Percentiles rank a stretch among this genome's conserved stretches.
Conservation (phyloP, 106 monocot species). For the Allium fistulosum region DNA sequence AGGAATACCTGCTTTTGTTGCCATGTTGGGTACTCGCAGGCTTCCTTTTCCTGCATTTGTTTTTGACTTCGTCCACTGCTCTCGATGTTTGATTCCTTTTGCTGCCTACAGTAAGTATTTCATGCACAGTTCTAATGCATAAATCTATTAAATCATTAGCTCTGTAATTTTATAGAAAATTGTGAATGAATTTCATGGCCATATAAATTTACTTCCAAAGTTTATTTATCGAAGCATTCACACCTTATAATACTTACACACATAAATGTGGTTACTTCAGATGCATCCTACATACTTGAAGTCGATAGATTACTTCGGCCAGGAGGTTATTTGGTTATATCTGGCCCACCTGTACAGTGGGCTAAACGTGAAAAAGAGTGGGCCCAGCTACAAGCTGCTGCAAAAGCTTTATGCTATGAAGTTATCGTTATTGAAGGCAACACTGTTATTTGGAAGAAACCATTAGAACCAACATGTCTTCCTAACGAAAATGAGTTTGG, state of each 20-base stretch:
- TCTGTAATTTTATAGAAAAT: no score
- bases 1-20: constrained; percentile 93
- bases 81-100: constrained; percentile 90
- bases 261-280: constrained; percentile 28
- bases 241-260: no score
- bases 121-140: neutral
- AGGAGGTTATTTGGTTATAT: constrained; percentile 85
- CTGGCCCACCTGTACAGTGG: constrained; percentile 94
- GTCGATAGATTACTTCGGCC: constrained; percentile 85
- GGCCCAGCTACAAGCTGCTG: constrained; percentile 63
- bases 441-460: constrained; percentile 95
- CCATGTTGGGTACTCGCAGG: constrained; percentile 76
- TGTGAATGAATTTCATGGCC: neutral
- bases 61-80: constrained; percentile 88
- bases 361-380: constrained; percentile 93
- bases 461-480: constrained; percentile 43
- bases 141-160: neutral
- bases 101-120: constrained; percentile 72
- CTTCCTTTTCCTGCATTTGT: constrained; percentile 84
- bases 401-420: constrained; percentile 74
- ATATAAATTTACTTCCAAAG: neutral
- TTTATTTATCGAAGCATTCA: neutral
- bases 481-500: constrained; percentile 61
- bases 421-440: constrained; percentile 79
- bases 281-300: constrained; percentile 89